phyloP scores from a whole-genome alignment of 495 filamentous ascomycete genomes.

The Podospora bellae-mahoneyi region DNA sequence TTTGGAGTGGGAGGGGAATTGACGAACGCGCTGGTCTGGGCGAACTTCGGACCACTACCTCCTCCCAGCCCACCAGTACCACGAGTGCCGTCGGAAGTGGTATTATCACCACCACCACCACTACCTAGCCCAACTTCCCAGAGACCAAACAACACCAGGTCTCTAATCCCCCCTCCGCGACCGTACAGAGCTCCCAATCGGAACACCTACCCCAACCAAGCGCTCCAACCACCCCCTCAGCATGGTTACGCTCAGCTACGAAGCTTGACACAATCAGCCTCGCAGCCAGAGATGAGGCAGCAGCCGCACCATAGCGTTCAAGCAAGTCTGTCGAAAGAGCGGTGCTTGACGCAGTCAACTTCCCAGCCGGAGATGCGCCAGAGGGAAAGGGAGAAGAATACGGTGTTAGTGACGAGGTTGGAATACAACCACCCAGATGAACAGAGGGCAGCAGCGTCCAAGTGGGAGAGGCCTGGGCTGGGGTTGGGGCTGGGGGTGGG shows the following conservation, averaged over 20 bases:
- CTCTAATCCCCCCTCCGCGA: background rate
- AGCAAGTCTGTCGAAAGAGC: background rate
- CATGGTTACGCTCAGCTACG: background rate
- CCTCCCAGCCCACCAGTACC: background rate
- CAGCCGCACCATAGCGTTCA: background rate
- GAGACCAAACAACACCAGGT: background rate
- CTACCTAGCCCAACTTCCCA: background rate
- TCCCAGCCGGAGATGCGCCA: background rate
- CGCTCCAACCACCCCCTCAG: background rate
- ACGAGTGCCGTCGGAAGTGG: too few relatives aligned
- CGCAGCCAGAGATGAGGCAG: background rate
- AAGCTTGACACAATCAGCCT: background rate
- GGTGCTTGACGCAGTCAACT: background rate
- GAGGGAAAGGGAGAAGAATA: background rate
- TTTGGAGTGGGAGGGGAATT: background rate
- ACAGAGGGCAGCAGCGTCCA: background rate
- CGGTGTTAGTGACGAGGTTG: background rate
- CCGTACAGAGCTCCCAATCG: background rate
- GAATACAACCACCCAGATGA: background rate
- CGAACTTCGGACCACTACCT: background rate
- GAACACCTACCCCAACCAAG: background rate
- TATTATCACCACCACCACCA: background rate
- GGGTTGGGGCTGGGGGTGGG: too few relatives aligned
- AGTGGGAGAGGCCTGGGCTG: background rate
- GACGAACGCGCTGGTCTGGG: background rate